These are phyloP conservation scores for Hirsutella rhossiliensis DNA, from an alignment of 2,329 filamentous ascomycete genomes.

Conservation along the genomic window DNA sequence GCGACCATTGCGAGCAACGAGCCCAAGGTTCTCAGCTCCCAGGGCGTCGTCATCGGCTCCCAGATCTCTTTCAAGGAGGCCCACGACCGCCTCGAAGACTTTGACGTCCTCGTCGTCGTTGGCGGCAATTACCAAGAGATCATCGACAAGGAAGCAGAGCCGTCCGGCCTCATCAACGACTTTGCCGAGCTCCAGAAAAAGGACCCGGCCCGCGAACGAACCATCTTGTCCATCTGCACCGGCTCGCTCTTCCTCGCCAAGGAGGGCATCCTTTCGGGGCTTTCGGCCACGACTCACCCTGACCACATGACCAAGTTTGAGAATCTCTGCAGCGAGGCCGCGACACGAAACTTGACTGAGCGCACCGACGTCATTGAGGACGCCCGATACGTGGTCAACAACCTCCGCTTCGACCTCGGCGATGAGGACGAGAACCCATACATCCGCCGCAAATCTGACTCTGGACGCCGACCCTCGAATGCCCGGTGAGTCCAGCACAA, in stretches of 20 bases:
- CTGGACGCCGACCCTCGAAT: slow-evolving; percentile 47
- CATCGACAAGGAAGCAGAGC: slow-evolving; percentile 56
- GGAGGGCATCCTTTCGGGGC: slow-evolving; percentile 63
- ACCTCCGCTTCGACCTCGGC: slow-evolving; percentile 74
- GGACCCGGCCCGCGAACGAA: slow-evolving; percentile 69
- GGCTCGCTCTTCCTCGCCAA: slow-evolving; percentile 67
- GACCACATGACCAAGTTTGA: slow-evolving; percentile 72
- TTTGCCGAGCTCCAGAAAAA: slow-evolving; percentile 71
- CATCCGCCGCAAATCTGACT: slow-evolving; percentile 62
- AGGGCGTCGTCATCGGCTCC: slow-evolving; percentile 59
- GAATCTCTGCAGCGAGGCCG: slow-evolving; percentile 65
- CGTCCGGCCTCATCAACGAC: slow-evolving; percentile 59
- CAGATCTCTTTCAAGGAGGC: slow-evolving; percentile 73
- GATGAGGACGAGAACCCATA: slow-evolving; percentile 77
- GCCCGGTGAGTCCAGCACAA: slow-evolving; percentile 35
- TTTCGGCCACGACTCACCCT: slow-evolving; percentile 73
- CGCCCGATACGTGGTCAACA: slow-evolving; percentile 78
- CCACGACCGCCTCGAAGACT: slow-evolving; percentile 59
- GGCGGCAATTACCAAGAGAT: slow-evolving; percentile 56
- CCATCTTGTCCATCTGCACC: slow-evolving; percentile 68
- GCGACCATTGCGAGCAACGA: slow-evolving; percentile 42
- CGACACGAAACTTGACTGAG: slow-evolving; percentile 57
- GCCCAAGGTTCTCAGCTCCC: slow-evolving; percentile 40
- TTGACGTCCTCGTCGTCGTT: slow-evolving; percentile 67
- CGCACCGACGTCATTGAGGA: slow-evolving; percentile 76